Percentiles rank a stretch among this genome's conserved stretches.
Conservation (phyloP, 768 basidiomycete genomes). For the Chalciporus chontae region DNA sequence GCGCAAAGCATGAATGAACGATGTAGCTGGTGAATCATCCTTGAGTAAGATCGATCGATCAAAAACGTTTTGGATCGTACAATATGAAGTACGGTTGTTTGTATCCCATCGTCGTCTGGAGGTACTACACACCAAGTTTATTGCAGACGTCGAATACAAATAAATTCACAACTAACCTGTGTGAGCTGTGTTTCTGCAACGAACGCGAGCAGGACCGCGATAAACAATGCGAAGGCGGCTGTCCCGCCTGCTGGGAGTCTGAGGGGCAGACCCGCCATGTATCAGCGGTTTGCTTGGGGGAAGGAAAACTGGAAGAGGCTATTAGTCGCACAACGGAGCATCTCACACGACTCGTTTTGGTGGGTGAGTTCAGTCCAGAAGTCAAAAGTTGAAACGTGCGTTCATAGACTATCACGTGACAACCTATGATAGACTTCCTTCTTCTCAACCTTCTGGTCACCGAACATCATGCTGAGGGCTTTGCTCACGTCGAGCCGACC, state of each 20-base stretch:
- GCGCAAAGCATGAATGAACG: slow-evolving; percentile 76
- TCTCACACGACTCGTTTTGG: not conserved
- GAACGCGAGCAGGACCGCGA: slow-evolving; percentile 62
- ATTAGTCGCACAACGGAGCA: not conserved
- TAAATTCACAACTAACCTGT: slow-evolving; percentile 46
- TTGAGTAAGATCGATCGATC: not conserved
- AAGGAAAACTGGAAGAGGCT: not conserved
- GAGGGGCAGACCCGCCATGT: slow-evolving; percentile 1
- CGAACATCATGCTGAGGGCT: slow-evolving; percentile 54
- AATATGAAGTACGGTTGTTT: slow-evolving; percentile 88
- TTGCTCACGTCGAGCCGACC: slow-evolving; percentile 62
- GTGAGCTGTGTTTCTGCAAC: slow-evolving; percentile 74
- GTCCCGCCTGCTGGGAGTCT: slow-evolving; percentile 43
- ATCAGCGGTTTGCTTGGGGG: not conserved
- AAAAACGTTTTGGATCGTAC: slow-evolving; percentile 41
- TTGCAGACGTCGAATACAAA: not conserved
- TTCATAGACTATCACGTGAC: too few species aligned
- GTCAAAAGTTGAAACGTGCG: not conserved
- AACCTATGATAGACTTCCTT: not conserved
- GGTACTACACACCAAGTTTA: slow-evolving; percentile 49
- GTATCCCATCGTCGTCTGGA: slow-evolving; percentile 74
- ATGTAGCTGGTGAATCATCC: slow-evolving; percentile 56
- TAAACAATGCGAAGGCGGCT: slow-evolving; percentile 52
- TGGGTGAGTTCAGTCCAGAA: not conserved
- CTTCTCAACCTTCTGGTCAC: slow-evolving; percentile 4